Conservation (phyloP, 768 basidiomycete genomes). For the Collybiopsis confluens region DNA sequence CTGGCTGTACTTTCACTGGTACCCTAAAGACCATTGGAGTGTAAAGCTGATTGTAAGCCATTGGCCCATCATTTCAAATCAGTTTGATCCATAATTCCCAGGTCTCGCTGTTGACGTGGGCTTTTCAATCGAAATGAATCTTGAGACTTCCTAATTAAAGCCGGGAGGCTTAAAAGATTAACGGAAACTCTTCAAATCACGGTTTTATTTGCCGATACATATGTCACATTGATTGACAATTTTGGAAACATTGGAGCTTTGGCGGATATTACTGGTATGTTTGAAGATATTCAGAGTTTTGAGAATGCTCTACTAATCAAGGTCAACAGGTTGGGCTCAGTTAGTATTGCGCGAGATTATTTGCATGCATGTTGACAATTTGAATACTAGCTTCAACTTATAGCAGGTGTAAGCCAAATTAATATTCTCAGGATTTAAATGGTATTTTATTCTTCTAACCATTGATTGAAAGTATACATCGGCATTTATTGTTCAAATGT, state of each 20-base stretch:
- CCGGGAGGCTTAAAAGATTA: background rate
- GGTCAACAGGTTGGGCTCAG: background rate
- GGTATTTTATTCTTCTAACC: background rate
- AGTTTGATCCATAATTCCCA: background rate
- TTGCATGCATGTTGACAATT: background rate
- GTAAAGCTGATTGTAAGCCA: slow-evolving; percentile 7
- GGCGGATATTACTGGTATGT: background rate
- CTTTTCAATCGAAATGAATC: background rate
- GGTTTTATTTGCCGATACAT: slow-evolving; percentile 10
- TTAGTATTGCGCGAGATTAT: background rate
- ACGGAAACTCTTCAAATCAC: slow-evolving; percentile 13
- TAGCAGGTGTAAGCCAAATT: background rate
- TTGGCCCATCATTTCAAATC: background rate
- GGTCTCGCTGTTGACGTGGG: background rate
- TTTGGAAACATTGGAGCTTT: slow-evolving; percentile 4
- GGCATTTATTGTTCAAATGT: background rate
- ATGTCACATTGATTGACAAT: slow-evolving; percentile 10
- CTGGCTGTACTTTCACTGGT: background rate
- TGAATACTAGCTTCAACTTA: background rate
- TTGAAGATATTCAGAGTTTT: background rate
- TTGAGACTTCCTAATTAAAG: background rate
- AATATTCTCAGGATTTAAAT: background rate
- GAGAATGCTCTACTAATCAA: background rate
- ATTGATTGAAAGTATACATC: background rate
- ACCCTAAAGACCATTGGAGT: slow-evolving; percentile 8